Conservation (phyloP, 345 rosid genomes). For the Heritiera littoralis region DNA sequence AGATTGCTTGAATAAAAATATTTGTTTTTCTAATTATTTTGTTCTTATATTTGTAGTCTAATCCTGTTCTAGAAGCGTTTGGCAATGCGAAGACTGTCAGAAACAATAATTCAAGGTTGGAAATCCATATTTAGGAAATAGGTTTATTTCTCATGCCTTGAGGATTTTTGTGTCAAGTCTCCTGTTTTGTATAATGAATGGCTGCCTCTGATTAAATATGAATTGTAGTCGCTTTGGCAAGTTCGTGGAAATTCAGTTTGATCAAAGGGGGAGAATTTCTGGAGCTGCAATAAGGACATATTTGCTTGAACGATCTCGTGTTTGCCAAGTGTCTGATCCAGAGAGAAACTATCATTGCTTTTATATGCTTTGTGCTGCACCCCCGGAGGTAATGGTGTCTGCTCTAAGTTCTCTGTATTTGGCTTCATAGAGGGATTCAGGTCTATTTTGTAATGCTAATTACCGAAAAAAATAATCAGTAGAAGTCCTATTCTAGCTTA, state of each 20-base stretch:
- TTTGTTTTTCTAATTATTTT: background rate
- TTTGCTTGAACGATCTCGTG: constrained; percentile 92
- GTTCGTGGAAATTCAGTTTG: constrained; percentile 96
- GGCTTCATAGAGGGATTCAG: background rate
- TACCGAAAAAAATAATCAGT: background rate
- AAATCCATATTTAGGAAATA: constrained; percentile 10
- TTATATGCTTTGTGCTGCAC: constrained; percentile 98
- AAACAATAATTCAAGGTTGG: constrained; percentile 94
- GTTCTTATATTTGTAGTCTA: constrained; percentile 55
- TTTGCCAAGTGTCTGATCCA: constrained; percentile 97
- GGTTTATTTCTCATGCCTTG: constrained; percentile 15
- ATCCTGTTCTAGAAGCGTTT: constrained; percentile 99
- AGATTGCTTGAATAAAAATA: constrained; percentile 11
- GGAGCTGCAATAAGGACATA: constrained; percentile 99
- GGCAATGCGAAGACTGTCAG: constrained; percentile 98
- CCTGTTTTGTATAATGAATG: constrained; percentile 21
- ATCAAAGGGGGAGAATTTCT: constrained; percentile 77
- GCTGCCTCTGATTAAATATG: constrained; percentile 20
- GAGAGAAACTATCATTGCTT: constrained; percentile 99
- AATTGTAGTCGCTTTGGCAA: constrained; percentile 93
- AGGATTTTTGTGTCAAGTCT: background rate
- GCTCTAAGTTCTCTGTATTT: constrained; percentile 8
- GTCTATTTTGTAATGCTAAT: background rate
- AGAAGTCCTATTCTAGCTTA: background rate
- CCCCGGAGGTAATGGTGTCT: constrained; percentile 54